Evolutionary conservation across 2,329 filamentous ascomycete species (phyloP).

Genomic region (Diaporthe amygdali): DNA sequence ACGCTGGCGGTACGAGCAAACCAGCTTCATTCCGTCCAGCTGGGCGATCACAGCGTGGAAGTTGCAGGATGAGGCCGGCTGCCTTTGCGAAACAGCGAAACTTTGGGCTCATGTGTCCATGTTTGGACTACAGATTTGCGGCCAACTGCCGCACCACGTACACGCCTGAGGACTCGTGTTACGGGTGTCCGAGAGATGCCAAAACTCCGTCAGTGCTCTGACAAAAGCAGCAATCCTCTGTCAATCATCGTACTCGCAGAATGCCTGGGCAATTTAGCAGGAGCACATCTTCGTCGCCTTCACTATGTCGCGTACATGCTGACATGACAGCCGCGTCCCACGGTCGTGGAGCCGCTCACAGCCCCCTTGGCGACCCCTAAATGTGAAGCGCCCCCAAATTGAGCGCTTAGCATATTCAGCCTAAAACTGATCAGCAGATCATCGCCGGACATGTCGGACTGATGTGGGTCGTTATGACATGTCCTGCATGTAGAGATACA

Average conservation of each 20-base stretch:
- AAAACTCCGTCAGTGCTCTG: neutral
- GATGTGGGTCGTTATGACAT: neutral
- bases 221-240: too few relatives aligned
- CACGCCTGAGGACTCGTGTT: neutral
- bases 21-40: neutral
- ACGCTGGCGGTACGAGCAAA: neutral
- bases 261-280: too few relatives aligned
- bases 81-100: neutral
- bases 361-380: neutral
- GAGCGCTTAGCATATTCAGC: neutral
- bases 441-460: neutral
- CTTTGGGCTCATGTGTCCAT: neutral
- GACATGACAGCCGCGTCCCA: neutral
- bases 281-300: neutral
- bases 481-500: neutral
- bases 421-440: neutral
- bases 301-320: neutral
- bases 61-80: neutral
- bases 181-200: neutral
- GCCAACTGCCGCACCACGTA: neutral
- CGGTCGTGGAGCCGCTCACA: neutral
- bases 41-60: neutral
- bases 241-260: neutral
- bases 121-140: neutral
- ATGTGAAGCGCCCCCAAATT: neutral